These are phyloP conservation scores for Corymbia maculata DNA, from an alignment of 345 rosid genomes.

Conservation along the genomic window DNA sequence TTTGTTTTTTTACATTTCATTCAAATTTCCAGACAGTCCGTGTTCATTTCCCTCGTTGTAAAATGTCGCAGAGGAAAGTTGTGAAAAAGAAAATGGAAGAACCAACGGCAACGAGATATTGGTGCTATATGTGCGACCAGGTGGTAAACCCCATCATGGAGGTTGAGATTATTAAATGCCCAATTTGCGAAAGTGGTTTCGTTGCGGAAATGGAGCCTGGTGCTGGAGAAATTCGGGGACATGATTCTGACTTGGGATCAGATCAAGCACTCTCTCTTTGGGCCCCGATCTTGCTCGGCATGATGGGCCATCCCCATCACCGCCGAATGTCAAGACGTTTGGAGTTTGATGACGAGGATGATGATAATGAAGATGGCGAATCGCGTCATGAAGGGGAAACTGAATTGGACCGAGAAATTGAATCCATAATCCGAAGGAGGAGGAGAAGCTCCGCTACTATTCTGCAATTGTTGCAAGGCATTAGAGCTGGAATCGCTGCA, in stretches of 20 bases:
- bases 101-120: constrained; percentile 34
- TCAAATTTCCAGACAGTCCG: not conserved
- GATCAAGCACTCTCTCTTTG: constrained; percentile 73
- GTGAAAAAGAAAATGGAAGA: constrained; percentile 26
- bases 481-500: constrained; percentile 61
- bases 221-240: constrained; percentile 12
- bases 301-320: constrained; percentile 61
- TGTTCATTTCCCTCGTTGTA: not conserved
- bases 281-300: constrained; percentile 80
- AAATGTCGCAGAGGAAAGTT: not conserved
- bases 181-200: constrained; percentile 57
- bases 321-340: constrained; percentile 46
- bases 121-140: constrained; percentile 66
- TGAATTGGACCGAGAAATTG: constrained; percentile 58
- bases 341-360: constrained; percentile 42
- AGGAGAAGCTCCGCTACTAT: constrained; percentile 66
- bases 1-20: not conserved
- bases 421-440: constrained; percentile 48
- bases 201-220: constrained; percentile 32
- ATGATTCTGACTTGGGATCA: constrained; percentile 59
- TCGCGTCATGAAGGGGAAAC: constrained; percentile 33
- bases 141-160: constrained; percentile 61
- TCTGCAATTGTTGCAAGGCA: constrained; percentile 68
- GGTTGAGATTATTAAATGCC: constrained; percentile 79
- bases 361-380: constrained; percentile 26